Evolutionary conservation across 1,139 yeast genomes (phyloP).

Genomic region (Pichia sp.): DNA sequence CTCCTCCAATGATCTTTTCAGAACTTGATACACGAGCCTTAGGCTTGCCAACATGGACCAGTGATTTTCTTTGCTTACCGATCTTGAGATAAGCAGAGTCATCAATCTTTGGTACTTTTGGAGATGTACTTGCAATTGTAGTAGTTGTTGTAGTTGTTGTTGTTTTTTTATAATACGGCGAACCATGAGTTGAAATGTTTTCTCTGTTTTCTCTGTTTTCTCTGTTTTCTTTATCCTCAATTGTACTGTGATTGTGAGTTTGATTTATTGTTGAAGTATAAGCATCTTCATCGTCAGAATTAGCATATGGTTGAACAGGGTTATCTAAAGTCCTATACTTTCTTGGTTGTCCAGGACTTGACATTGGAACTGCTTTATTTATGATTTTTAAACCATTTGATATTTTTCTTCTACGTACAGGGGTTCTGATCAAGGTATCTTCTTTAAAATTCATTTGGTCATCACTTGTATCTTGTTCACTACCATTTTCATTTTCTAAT

Average conservation of each 20-base stretch:
- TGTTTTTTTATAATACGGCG: slow-evolving; percentile 26
- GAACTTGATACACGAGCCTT: slow-evolving; percentile 19
- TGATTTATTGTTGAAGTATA: slow-evolving; percentile 25
- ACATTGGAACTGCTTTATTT: slow-evolving; percentile 76
- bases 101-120: slow-evolving; percentile 9
- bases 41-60: slow-evolving; percentile 14
- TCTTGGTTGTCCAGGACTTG: slow-evolving; percentile 96
- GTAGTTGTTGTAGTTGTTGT: slow-evolving; percentile 30
- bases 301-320: slow-evolving; percentile 23
- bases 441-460: slow-evolving; percentile 19
- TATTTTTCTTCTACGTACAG: slow-evolving; percentile 62
- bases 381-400: slow-evolving; percentile 58
- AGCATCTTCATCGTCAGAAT: slow-evolving; percentile 31
- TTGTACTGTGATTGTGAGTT: slow-evolving; percentile 19
- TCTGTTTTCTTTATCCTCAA: slow-evolving; percentile 16
- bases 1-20: slow-evolving; percentile 29
- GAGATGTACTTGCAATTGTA: slow-evolving; percentile 25
- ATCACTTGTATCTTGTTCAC: slow-evolving; percentile 26
- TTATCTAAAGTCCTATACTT: slow-evolving; percentile 37
- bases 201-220: slow-evolving; percentile 12
- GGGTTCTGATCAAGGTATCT: slow-evolving; percentile 51
- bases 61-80: slow-evolving; percentile 27
- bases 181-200: slow-evolving; percentile 9
- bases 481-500: slow-evolving; percentile 31
- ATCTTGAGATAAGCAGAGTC: slow-evolving; percentile 19